phyloP scores from a whole-genome alignment of 1,284 basidiomycete species.

The Malassezia obtusa region DNA sequence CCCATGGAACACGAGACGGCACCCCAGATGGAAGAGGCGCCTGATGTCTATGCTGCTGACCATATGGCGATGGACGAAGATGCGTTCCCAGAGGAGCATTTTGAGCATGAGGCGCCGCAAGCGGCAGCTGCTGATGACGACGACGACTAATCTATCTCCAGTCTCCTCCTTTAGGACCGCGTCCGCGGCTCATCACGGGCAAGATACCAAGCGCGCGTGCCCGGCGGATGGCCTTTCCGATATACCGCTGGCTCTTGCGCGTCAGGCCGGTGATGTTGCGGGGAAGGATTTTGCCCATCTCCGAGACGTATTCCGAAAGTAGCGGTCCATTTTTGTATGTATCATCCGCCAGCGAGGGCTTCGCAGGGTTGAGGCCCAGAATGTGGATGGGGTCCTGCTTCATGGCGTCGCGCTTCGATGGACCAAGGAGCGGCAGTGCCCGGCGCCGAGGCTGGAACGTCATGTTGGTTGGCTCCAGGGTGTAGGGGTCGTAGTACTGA shows the following conservation, averaged over 20 bases:
- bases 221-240: slow-evolving; percentile 79
- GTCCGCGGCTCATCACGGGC: slow-evolving; percentile 50
- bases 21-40: not conserved
- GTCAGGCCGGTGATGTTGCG: slow-evolving; percentile 68
- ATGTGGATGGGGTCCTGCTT: slow-evolving; percentile 54
- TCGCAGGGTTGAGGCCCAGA: slow-evolving; percentile 45
- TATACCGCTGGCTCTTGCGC: slow-evolving; percentile 65
- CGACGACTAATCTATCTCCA: slow-evolving; percentile 12
- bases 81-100: slow-evolving; percentile 19
- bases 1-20: not conserved
- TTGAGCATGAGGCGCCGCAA: slow-evolving; percentile 11
- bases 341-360: slow-evolving; percentile 45
- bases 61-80: slow-evolving; percentile 11
- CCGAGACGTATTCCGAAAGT: slow-evolving; percentile 61
- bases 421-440: slow-evolving; percentile 30
- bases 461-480: slow-evolving; percentile 21
- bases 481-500: slow-evolving; percentile 35
- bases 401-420: slow-evolving; percentile 23
- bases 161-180: slow-evolving; percentile 15
- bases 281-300: slow-evolving; percentile 73
- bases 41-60: not conserved
- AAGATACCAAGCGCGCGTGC: slow-evolving; percentile 88
- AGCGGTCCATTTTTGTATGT: slow-evolving; percentile 61
- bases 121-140: slow-evolving; percentile 2
- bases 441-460: slow-evolving; percentile 13